phyloP scores from a whole-genome alignment of 352 stramenopile genomes.

The Globisporangium paroecandrum region DNA sequence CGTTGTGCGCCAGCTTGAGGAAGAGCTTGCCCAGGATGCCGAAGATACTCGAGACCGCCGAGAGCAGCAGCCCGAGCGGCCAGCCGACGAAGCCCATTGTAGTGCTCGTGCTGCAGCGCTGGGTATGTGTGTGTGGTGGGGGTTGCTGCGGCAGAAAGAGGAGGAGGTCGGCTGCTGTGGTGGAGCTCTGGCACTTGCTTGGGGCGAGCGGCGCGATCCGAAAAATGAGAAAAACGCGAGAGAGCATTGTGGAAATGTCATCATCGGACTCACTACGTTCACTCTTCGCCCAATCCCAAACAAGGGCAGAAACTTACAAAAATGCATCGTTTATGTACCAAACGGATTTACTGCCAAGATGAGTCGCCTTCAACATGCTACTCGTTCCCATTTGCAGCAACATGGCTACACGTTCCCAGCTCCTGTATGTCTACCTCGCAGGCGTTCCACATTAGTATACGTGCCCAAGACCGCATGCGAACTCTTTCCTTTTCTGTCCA shows the following conservation, averaged over 20 bases:
- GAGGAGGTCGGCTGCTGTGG: not conserved
- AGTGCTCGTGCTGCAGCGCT: not conserved
- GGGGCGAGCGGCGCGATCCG: not conserved
- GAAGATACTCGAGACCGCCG: constrained; percentile 71
- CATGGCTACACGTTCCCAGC: not conserved
- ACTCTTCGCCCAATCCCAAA: not conserved
- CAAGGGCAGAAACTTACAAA: too few species aligned
- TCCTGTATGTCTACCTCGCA: not conserved
- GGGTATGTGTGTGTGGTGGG: not conserved
- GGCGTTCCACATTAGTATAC: not conserved
- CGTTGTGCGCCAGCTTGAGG: constrained; percentile 77
- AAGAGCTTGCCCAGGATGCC: constrained; percentile 79
- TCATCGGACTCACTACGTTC: not conserved
- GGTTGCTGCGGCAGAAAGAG: not conserved
- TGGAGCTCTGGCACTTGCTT: not conserved
- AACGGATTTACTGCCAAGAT: too few species aligned
- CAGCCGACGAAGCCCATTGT: constrained; percentile 57
- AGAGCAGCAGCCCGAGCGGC: constrained; percentile 73
- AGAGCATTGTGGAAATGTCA: not conserved
- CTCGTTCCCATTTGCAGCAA: not conserved
- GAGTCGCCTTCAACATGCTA: too few species aligned
- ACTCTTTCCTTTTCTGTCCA: constrained; percentile 20
- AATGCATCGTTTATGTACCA: not conserved
- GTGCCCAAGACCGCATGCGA: constrained; percentile 5
- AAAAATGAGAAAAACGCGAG: constrained; percentile 5